Percentiles rank a stretch among this genome's conserved stretches.
These are phyloP conservation scores for Antitrichia curtipendula DNA, from an alignment of 225 moss, liverwort and hornwort species.

Conservation along the genomic window DNA sequence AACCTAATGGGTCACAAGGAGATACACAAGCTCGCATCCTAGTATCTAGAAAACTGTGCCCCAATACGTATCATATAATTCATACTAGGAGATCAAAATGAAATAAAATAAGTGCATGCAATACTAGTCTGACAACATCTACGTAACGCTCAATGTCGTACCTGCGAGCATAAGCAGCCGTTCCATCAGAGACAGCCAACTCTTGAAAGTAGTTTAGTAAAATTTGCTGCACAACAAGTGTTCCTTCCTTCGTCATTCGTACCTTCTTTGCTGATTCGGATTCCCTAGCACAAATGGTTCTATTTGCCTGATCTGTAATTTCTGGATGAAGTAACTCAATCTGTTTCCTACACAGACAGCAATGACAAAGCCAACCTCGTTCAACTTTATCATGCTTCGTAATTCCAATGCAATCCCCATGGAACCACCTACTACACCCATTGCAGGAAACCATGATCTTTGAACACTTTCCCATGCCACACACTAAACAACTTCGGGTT, in stretches of 20 bases:
- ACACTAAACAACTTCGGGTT: conserved; percentile 59
- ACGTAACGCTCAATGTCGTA: neutral
- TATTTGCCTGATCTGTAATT: conserved; percentile 33
- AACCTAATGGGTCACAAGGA: no score
- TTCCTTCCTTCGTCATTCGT: conserved; percentile 41
- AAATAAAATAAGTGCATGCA: no score
- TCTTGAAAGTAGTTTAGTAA: conserved; percentile 83
- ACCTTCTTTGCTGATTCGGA: conserved; percentile 34
- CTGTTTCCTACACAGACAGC: conserved; percentile 79
- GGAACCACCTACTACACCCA: conserved; percentile 72
- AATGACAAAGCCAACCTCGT: conserved; percentile 86
- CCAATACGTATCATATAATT: neutral
- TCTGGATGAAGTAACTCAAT: conserved; percentile 52
- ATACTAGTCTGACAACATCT: neutral
- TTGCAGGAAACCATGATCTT: conserved; percentile 70
- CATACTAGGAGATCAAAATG: no score
- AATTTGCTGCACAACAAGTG: conserved; percentile 72
- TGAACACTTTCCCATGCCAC: conserved; percentile 47
- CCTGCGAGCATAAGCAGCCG: conserved; percentile 74
- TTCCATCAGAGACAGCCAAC: conserved; percentile 49
- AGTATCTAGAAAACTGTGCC: no score
- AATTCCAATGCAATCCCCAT: conserved; percentile 82
- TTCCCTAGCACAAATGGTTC: conserved; percentile 32
- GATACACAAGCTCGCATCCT: no score
- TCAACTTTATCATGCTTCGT: conserved; percentile 72